These are phyloP conservation scores for Acanthamoeba quina DNA, from an alignment of 208 protist genomes.

Conservation along the genomic window DNA sequence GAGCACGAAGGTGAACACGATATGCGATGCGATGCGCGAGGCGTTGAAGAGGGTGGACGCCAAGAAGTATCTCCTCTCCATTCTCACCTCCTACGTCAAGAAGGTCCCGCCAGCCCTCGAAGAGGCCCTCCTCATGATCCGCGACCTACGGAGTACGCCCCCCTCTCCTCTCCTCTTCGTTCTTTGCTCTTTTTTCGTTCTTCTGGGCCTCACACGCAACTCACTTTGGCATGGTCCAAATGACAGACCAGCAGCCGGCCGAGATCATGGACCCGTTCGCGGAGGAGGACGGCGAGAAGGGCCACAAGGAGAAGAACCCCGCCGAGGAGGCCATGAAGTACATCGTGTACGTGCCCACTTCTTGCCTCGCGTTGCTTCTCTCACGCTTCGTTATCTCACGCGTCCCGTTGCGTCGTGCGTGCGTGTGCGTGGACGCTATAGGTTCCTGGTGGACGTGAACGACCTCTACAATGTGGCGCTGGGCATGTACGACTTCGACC, in stretches of 20 bases:
- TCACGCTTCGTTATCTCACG: too few species aligned
- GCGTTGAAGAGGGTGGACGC: conserved; percentile 54
- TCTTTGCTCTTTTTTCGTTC: not conserved
- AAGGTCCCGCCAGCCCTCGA: conserved; percentile 73
- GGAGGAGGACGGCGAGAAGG: conserved; percentile 1
- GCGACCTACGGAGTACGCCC: conserved; percentile 52
- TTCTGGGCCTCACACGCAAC: not conserved
- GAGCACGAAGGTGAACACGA: conserved; percentile 59
- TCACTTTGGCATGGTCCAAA: not conserved
- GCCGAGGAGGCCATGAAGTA: conserved; percentile 83
- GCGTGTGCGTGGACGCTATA: not conserved
- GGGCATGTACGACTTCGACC: conserved; percentile 87
- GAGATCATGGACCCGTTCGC: conserved; percentile 69
- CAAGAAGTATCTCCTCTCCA: conserved; percentile 70
- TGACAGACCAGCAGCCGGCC: conserved; percentile 52
- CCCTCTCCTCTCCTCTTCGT: not conserved
- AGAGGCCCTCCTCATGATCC: conserved; percentile 77
- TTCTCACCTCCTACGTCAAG: conserved; percentile 74
- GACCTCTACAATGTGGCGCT: conserved; percentile 85
- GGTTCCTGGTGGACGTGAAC: conserved; percentile 84
- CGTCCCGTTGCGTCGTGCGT: too few species aligned
- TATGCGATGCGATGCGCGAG: conserved; percentile 68
- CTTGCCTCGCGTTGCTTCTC: not conserved
- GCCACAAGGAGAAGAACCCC: conserved; percentile 2
- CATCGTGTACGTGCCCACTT: conserved; percentile 71